Evolutionary conservation across 306 rosid species (phyloP).

Genomic region (Vachellia collinsii): DNA sequence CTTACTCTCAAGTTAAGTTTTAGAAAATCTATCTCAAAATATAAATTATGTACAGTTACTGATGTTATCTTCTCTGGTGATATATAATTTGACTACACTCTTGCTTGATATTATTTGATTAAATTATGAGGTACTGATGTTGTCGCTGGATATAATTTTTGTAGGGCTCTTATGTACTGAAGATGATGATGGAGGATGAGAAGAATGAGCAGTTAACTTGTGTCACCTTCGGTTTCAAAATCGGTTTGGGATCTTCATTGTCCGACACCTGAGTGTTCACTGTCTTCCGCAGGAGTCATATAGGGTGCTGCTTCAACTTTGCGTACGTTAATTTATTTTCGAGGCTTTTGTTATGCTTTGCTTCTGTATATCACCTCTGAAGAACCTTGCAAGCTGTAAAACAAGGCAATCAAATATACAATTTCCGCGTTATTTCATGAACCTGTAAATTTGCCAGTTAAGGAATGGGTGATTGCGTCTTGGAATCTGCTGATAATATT

Average conservation of each 20-base stretch:
- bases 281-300: not conserved
- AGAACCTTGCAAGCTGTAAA: not conserved
- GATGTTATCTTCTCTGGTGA: no score
- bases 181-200: constrained; percentile 48
- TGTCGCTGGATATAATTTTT: not conserved
- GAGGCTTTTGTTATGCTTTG: not conserved
- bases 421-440: not conserved
- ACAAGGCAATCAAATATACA: not conserved
- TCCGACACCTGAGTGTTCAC: constrained; percentile 34
- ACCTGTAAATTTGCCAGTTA: not conserved
- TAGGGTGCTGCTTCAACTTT: not conserved
- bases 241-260: constrained; percentile 37
- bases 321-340: not conserved
- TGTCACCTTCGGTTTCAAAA: constrained; percentile 55
- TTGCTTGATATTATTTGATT: no score
- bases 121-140: no score
- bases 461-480: not conserved
- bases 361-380: not conserved
- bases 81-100: no score
- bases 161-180: constrained; percentile 57
- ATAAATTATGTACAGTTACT: no score
- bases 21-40: no score
- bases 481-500: not conserved
- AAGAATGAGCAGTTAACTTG: constrained; percentile 49
- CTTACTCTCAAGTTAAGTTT: no score